A percentile compares a stretch with the other conserved stretches of the same genome.
These are phyloP conservation scores for Boletus subcaerulescens DNA, from an alignment of 768 basidiomycete genomes.

Conservation along the genomic window DNA sequence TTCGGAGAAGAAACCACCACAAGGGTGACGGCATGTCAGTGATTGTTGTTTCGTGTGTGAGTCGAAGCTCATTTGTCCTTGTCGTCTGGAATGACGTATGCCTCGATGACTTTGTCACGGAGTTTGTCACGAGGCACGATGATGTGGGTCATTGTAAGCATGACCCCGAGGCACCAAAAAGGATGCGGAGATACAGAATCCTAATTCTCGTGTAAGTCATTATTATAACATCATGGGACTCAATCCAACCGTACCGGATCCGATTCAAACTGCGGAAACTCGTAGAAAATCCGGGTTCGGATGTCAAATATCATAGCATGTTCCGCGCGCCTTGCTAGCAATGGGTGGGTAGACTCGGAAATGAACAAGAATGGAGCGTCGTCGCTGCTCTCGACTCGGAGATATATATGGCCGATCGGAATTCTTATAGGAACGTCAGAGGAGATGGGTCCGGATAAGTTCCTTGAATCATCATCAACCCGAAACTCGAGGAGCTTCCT, in stretches of 20 bases:
- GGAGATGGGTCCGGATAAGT: not conserved
- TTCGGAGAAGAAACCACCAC: too few species aligned
- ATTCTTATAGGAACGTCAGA: not conserved
- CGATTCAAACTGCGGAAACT: not conserved
- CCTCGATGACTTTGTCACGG: too few species aligned
- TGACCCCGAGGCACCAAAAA: too few species aligned
- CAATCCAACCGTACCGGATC: not conserved
- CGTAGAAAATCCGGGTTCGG: not conserved
- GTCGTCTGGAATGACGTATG: too few species aligned
- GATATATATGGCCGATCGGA: too few species aligned
- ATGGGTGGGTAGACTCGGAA: too few species aligned
- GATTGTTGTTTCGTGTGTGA: too few species aligned
- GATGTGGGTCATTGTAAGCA: too few species aligned
- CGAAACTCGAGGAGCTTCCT: not conserved
- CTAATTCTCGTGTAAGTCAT: not conserved
- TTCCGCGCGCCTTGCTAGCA: not conserved
- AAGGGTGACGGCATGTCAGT: too few species aligned
- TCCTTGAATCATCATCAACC: not conserved
- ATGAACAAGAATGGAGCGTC: not conserved
- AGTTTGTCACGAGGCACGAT: too few species aligned
- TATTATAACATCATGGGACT: not conserved
- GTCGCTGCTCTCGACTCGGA: not conserved
- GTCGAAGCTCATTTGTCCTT: too few species aligned
- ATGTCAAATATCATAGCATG: not conserved
- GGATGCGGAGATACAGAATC: too few species aligned